Evolutionary conservation across 768 basidiomycete species (phyloP), one percentile per base, ranked within the genome.

Genomic region (Lentinula edodes): DNA sequence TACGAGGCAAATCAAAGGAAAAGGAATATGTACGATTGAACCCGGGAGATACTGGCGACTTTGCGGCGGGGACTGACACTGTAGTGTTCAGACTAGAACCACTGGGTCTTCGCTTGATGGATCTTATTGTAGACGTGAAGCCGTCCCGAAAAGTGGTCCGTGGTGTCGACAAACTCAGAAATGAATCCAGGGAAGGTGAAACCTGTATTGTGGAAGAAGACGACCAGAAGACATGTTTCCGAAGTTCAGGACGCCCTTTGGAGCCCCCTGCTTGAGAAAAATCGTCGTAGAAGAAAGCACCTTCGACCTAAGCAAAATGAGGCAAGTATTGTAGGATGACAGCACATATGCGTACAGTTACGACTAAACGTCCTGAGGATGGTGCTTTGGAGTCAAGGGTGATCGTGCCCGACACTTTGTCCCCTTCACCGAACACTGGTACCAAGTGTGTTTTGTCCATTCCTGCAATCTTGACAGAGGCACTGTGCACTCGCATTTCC

Each of bases 401-500:
- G 13, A 90, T 79, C 58, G 78, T 82, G 38, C 89, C 89, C 63
- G 78, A 75, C 15, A 90, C 76, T 63, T 76, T 80, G 67, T 88
- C 86, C 51, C 81, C 78, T 56, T 84, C 80, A 38, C 81, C 79
- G 64, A 87, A 90, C 4, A 89, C 84, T 1, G 88, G 77, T 12
- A 80, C 62, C 12, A 75, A 72, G 3, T 75, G 74, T 39, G 68
- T 67, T 58, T 62, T 63, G 41, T 69, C 68, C 35, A 65, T 69
- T 43, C 73, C 71, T 43, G 77, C 72, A n/a, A 79, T 69, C 67
- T 83, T 84, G 10, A 87, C 72, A n/a, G 81, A 85, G 5, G 85
- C 80, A 60, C 87, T 88, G 60, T 83, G 80, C 32, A 90, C 72
- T 61, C 83, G 82, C 58, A 90, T 75, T 64, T 87, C 83, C 66